phyloP scores from a whole-genome alignment of 1,139 yeast genomes.

The Blastobotrys petasosporus region DNA sequence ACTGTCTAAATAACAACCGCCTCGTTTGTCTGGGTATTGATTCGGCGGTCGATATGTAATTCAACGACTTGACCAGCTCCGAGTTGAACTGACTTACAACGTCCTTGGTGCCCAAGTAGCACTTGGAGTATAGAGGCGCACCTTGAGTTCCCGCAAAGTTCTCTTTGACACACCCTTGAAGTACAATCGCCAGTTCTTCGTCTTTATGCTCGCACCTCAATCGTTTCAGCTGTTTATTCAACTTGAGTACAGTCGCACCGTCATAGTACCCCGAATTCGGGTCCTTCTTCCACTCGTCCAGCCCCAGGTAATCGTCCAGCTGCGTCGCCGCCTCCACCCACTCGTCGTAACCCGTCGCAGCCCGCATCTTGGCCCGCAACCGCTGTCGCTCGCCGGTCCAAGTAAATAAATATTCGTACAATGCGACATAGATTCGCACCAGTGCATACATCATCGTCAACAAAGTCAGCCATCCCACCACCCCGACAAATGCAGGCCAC shows the following conservation, averaged over 20 bases:
- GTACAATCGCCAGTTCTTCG: constrained; percentile 47
- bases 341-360: constrained; percentile 49
- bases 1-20: constrained; percentile 50
- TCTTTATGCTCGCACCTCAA: constrained; percentile 36
- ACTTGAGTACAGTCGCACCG: constrained; percentile 50
- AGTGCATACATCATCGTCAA: constrained; percentile 46
- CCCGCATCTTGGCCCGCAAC: constrained; percentile 46
- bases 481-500: constrained; percentile 57
- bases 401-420: constrained; percentile 48
- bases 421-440: constrained; percentile 56
- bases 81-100: constrained; percentile 51
- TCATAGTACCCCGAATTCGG: constrained; percentile 66
- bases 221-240: constrained; percentile 42
- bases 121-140: constrained; percentile 62
- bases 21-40: constrained; percentile 40
- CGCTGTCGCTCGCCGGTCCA: constrained; percentile 54
- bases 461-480: constrained; percentile 49
- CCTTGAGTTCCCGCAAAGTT: constrained; percentile 80
- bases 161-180: constrained; percentile 63
- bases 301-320: constrained; percentile 52
- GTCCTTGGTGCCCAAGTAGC: constrained; percentile 68
- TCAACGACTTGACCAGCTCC: constrained; percentile 47
- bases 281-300: constrained; percentile 59
- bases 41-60: constrained; percentile 40
- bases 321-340: constrained; percentile 56